phyloP scores from a whole-genome alignment of 2,329 filamentous ascomycete species.

The Curvularia verruculosa region DNA sequence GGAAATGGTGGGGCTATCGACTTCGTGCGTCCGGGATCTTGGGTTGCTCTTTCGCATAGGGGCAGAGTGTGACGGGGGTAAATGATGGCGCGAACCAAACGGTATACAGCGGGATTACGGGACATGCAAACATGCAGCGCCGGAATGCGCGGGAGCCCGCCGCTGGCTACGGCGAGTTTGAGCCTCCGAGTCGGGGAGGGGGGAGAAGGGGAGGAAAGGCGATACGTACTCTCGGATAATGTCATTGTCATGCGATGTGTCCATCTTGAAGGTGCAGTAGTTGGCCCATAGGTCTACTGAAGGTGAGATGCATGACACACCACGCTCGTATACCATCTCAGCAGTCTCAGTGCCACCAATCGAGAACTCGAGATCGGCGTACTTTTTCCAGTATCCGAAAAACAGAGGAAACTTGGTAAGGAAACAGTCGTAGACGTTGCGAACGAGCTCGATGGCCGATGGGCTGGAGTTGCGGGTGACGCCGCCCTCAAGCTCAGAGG shows the following conservation, averaged over 20 bases:
- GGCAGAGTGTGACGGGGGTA: constrained; percentile 29
- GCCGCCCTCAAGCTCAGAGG: constrained; percentile 86
- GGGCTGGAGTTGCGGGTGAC: constrained; percentile 96
- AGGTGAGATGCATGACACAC: constrained; percentile 87
- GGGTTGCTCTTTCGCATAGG: constrained; percentile 21
- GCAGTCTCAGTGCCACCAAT: constrained; percentile 96
- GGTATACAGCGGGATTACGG: constrained; percentile 29
- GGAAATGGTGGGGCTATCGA: constrained; percentile 20
- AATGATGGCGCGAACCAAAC: constrained; percentile 51
- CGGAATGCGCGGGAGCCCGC: constrained; percentile 17
- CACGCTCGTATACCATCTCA: constrained; percentile 97
- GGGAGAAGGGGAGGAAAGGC: constrained; percentile 29
- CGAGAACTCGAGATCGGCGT: constrained; percentile 95
- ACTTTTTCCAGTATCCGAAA: constrained; percentile 99
- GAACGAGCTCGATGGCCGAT: constrained; percentile 84
- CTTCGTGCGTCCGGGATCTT: constrained; percentile 16
- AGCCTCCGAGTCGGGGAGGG: constrained; percentile 32
- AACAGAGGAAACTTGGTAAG: constrained; percentile 92
- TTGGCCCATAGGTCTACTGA: constrained; percentile 97
- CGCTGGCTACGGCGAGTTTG: constrained; percentile 38
- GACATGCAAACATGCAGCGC: constrained; percentile 26
- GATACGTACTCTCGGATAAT: constrained; percentile 98
- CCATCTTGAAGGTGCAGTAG: constrained; percentile 97
- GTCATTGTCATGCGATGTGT: constrained; percentile 92
- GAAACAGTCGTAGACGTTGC: constrained; percentile 89